phyloP scores from a whole-genome alignment of 2,329 filamentous ascomycete species.

The Xylariomycetidae sp. region DNA sequence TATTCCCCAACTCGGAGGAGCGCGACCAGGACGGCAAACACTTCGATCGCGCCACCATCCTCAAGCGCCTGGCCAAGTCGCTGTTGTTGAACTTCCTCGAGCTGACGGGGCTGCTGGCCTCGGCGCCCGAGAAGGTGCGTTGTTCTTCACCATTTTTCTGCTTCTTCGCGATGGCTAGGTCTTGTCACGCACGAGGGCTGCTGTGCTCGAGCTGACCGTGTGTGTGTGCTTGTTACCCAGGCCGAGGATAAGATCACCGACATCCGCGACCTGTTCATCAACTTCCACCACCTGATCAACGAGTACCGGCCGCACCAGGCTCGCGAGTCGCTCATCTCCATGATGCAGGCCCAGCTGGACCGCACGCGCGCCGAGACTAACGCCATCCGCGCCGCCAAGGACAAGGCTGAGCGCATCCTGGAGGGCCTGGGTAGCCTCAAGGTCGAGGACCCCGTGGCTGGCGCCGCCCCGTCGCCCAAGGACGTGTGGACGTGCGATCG shows the following conservation, averaged over 20 bases:
- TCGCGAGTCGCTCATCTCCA: conserved; percentile 65
- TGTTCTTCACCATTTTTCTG: not conserved
- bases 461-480: conserved; percentile 4
- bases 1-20: conserved; percentile 36
- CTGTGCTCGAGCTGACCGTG: too few relatives aligned
- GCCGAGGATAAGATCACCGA: conserved; percentile 69
- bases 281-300: conserved; percentile 90
- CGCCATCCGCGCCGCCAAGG: conserved; percentile 66
- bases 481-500: conserved; percentile 8
- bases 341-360: conserved; percentile 58
- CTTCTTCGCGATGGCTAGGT: too few relatives aligned
- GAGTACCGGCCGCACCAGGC: conserved; percentile 67
- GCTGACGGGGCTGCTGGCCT: conserved; percentile 63
- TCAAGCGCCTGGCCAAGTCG: conserved; percentile 76
- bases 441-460: conserved; percentile 18
- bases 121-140: conserved; percentile 53
- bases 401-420: conserved; percentile 68
- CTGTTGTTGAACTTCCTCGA: conserved; percentile 86
- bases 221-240: conserved; percentile 31
- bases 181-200: too few relatives aligned
- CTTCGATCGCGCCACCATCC: conserved; percentile 58
- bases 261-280: conserved; percentile 76
- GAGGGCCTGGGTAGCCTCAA: conserved; percentile 57
- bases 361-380: conserved; percentile 61
- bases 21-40: conserved; percentile 47